Evolutionary conservation across 225 moss, liverwort and hornwort species (phyloP).

Genomic region (Asterella californica): DNA sequence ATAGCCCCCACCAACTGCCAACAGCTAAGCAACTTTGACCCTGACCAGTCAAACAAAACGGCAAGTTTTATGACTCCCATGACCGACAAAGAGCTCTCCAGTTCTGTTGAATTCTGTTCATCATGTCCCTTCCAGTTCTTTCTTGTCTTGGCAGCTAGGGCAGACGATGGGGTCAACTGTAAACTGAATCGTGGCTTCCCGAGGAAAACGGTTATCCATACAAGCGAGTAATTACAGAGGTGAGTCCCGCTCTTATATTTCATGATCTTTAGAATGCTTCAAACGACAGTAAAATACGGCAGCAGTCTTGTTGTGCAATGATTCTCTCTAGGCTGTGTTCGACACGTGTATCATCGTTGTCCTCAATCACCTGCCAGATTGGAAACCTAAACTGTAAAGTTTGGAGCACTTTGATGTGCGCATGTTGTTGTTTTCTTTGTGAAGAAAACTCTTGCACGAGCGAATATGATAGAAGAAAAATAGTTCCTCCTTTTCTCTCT

Average conservation of each 20-base stretch:
- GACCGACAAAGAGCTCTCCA: neutral
- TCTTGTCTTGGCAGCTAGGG: neutral
- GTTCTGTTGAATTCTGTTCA: neutral
- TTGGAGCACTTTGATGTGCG: neutral
- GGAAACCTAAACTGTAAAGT: neutral
- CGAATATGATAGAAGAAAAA: no score
- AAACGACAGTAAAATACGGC: neutral
- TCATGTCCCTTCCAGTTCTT: neutral
- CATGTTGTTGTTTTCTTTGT: neutral
- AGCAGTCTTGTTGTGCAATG: neutral
- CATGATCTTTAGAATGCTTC: neutral
- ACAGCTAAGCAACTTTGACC: constrained; percentile 1
- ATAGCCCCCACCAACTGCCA: neutral
- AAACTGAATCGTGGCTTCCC: neutral
- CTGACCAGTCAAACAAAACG: neutral
- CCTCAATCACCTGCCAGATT: neutral
- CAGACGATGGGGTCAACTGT: neutral
- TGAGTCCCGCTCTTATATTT: neutral
- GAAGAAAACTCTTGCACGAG: no score
- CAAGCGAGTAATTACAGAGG: no score
- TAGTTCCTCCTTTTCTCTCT: no score
- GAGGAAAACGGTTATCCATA: neutral
- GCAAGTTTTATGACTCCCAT: neutral
- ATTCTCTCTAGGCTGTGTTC: neutral
- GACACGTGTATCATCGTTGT: neutral